phyloP scores from a whole-genome alignment of 129 eudicot genomes.

The Cynara cardunculus region DNA sequence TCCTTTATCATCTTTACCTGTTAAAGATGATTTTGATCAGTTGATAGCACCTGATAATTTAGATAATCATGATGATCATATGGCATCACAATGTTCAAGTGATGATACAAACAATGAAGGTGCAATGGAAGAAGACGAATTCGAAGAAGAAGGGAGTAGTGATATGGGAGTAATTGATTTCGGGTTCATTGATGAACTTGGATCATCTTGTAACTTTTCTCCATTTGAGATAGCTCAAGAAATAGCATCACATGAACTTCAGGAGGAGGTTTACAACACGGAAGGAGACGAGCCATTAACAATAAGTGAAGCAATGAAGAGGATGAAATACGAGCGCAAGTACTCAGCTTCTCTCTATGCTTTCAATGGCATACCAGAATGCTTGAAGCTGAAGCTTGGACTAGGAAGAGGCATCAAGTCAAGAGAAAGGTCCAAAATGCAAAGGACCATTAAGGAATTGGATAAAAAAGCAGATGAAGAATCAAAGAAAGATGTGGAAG shows the following conservation, averaged over 20 bases:
- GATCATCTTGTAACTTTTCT: constrained; percentile 40
- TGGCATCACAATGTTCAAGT: constrained; percentile 20
- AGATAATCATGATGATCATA: constrained; percentile 19
- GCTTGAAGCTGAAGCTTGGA: constrained; percentile 53
- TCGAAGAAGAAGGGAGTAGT: constrained; percentile 23
- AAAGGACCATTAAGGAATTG: constrained; percentile 13
- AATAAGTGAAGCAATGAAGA: constrained; percentile 61
- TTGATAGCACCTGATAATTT: constrained; percentile 7
- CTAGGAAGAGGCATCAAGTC: constrained; percentile 28
- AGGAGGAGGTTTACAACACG: constrained; percentile 22
- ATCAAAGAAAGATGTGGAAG: constrained; percentile 32
- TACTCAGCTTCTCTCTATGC: constrained; percentile 82
- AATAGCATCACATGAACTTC: constrained; percentile 33
- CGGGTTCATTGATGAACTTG: constrained; percentile 64
- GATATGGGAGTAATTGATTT: constrained; percentile 44
- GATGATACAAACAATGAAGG: constrained; percentile 32
- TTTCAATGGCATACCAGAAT: constrained; percentile 73
- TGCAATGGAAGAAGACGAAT: constrained; percentile 39
- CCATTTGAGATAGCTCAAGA: constrained; percentile 68
- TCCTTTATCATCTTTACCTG: constrained; percentile 24
- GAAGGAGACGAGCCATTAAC: constrained; percentile 54
- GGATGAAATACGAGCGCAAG: constrained; percentile 79
- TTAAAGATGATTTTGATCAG: constrained; percentile 22
- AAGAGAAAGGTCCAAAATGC: constrained; percentile 39
- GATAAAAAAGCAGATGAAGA: constrained; percentile 18